Percentiles rank a stretch among this genome's conserved stretches.
These are phyloP conservation scores for Fusarium denticulatum DNA, from an alignment of 2,329 filamentous ascomycete species.

Conservation along the genomic window DNA sequence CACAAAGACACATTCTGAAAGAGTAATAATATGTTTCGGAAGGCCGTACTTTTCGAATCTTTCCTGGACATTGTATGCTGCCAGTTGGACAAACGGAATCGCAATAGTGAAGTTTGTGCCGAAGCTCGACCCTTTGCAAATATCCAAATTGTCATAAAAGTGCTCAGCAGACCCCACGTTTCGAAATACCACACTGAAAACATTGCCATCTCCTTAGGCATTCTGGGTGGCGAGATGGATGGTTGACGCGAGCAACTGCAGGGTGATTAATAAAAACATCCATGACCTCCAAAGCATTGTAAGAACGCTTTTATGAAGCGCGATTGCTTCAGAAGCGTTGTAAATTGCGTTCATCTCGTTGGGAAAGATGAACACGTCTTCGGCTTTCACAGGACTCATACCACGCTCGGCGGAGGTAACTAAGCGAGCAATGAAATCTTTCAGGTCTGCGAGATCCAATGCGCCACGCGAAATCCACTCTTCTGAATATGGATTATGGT, in stretches of 20 bases:
- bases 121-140: neutral
- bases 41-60: neutral
- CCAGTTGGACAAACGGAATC: neutral
- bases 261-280: neutral
- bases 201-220: neutral
- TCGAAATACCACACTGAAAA: neutral
- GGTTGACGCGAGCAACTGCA: neutral
- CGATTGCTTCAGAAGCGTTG: neutral
- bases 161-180: neutral
- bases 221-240: neutral
- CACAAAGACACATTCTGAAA: too few species aligned
- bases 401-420: rapidly evolving
- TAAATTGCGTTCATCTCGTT: neutral
- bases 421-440: neutral
- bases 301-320: neutral
- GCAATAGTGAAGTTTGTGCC: neutral
- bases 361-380: neutral
- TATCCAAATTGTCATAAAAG: neutral
- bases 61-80: neutral
- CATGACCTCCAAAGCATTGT: neutral
- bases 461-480: neutral
- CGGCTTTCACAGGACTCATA: neutral
- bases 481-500: neutral
- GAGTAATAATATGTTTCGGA: neutral
- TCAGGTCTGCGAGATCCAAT: neutral